Base-by-base conservation (phyloP, 768 basidiomycete genomes). In the Pholiota conissans region DNA sequence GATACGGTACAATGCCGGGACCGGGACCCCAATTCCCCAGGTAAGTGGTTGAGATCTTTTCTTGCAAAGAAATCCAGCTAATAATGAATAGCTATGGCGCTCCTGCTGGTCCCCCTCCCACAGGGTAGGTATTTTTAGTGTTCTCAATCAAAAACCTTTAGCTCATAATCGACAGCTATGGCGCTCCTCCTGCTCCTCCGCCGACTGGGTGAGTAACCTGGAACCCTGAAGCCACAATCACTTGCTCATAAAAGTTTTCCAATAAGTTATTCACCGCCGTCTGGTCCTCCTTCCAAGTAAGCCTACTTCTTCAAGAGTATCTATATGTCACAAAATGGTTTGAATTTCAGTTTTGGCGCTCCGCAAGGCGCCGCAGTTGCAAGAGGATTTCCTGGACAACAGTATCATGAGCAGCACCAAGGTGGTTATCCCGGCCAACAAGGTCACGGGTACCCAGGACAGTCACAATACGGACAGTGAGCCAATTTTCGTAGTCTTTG, bases 361-460 rank as follows among this genome's bases (percentile, higher is more conserved):
- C 74, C 74, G 28, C 68, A 70, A 11, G 65, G 59, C 10, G 61
- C 66, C 40, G 66, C 64, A 35, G 64, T 20, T 22, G 65, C 65
- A 30, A 67, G 69, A 55, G 75, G 65, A 46, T 74, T 78, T 59
- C 80, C 80, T 22, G 79, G 74, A n/a, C 74, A 78, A 52, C 74
- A 75, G 54, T 72, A 76, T 55, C 76, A 75, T 32, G 72, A 76
- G 16, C 61, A 66, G n/a, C 61, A 66, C n/a, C 55, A 63, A 27
- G 54, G 63, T 9, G 63, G 65, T 5, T 61, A 63, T 60, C 65
- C 63, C 18, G 64, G 58, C 27, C 65, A 69, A 47, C 66, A 63
- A 28, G 40, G 59, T 16, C 59, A 65, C 30, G 7, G 13, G 13
- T 13, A 32, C 6, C 30, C 30, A 32, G 7, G 13, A 13, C 30